Conservation (phyloP, 441 rosid genomes). For the Arabidopsis lyrata region DNA sequence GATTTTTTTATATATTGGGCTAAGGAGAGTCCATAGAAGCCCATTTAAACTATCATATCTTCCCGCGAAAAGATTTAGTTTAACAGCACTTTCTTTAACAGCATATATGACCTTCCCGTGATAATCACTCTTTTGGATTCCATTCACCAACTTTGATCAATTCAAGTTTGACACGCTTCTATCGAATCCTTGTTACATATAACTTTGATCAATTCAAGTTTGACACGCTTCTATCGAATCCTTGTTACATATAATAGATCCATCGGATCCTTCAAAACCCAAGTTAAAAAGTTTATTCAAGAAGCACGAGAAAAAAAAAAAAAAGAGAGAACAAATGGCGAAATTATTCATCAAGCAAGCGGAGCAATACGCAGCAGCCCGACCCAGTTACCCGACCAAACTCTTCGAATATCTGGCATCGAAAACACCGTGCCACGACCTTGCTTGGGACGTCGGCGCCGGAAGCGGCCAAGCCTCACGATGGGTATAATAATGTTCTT, state of each 20-base stretch:
- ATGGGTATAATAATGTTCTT: slow-evolving; percentile 49
- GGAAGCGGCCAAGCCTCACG: slow-evolving; percentile 86
- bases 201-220: slow-evolving; percentile 15
- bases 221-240: slow-evolving; percentile 13
- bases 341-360: slow-evolving; percentile 80
- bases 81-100: too few species aligned
- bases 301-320: neutral
- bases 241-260: neutral
- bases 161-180: slow-evolving; percentile 30
- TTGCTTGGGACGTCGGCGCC: slow-evolving; percentile 89
- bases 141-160: neutral
- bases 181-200: too few species aligned
- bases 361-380: slow-evolving; percentile 62
- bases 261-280: neutral
- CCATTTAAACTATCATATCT: neutral
- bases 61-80: too few species aligned
- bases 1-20: neutral
- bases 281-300: neutral
- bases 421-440: slow-evolving; percentile 59
- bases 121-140: neutral
- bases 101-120: too few species aligned
- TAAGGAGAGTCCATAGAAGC: neutral
- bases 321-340: slow-evolving; percentile 58
- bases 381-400: slow-evolving; percentile 74
- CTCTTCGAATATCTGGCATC: slow-evolving; percentile 77